phyloP scores from a whole-genome alignment of 1,139 yeast species.

The Debaryomyces subglobosus region DNA sequence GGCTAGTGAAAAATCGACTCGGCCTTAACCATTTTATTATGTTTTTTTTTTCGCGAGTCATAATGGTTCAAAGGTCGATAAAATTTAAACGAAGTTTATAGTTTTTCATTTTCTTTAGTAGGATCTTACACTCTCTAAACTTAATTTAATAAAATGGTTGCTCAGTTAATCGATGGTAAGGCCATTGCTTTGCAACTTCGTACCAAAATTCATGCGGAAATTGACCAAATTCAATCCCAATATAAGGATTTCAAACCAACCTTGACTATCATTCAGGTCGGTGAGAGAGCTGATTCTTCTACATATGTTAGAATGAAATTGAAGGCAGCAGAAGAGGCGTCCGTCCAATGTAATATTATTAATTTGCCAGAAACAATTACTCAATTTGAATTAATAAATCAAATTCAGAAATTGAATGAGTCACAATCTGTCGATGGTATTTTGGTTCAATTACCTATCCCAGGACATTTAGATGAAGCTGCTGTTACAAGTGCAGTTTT shows the following conservation, averaged over 20 bases:
- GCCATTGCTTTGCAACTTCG: slow-evolving; percentile 63
- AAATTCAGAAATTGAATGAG: slow-evolving; percentile 65
- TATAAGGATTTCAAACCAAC: slow-evolving; percentile 73
- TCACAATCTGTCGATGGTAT: slow-evolving; percentile 81
- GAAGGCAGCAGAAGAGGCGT: slow-evolving; percentile 87
- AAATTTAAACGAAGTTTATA: neutral
- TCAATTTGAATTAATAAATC: slow-evolving; percentile 60
- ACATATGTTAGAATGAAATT: slow-evolving; percentile 96
- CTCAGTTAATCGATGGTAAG: slow-evolving; percentile 67
- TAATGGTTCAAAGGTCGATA: neutral
- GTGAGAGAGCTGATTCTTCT: slow-evolving; percentile 84
- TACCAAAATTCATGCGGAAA: slow-evolving; percentile 54
- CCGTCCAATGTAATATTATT: slow-evolving; percentile 69
- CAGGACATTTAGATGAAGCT: slow-evolving; percentile 78
- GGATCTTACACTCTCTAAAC: slow-evolving; percentile 14
- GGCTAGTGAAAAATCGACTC: slow-evolving; percentile 2
- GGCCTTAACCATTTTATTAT: neutral
- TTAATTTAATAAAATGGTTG: slow-evolving; percentile 28
- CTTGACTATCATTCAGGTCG: slow-evolving; percentile 86
- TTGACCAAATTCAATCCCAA: slow-evolving; percentile 53
- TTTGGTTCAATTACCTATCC: slow-evolving; percentile 89
- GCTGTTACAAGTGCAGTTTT: slow-evolving; percentile 75
- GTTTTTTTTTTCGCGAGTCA: slow-evolving; percentile 2
- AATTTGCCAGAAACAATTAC: slow-evolving; percentile 64
- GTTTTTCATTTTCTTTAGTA: slow-evolving; percentile 3